These are phyloP conservation scores for Vicia faba DNA, from an alignment of 306 rosid genomes.

Conservation along the genomic window DNA sequence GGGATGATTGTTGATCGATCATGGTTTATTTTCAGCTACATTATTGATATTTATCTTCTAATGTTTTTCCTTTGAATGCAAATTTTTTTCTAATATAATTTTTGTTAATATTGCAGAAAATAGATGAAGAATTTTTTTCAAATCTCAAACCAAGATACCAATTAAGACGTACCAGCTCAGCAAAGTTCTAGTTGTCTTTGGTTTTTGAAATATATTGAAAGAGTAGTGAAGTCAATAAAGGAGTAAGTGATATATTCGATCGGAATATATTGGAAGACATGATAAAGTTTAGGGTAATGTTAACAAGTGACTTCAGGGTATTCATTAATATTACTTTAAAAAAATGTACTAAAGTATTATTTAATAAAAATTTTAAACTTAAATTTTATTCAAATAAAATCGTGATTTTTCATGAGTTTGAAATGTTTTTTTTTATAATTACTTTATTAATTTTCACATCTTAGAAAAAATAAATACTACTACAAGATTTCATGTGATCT, in stretches of 20 bases:
- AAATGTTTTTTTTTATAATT: background rate
- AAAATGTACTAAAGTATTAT: too few species aligned
- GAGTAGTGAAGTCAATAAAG: too few species aligned
- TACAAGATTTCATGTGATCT: background rate
- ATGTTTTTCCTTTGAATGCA: background rate
- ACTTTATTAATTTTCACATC: background rate
- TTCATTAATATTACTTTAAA: too few species aligned
- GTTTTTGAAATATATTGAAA: background rate
- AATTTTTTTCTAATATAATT: background rate
- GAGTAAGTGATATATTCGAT: too few species aligned
- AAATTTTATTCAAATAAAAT: background rate
- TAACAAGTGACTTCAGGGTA: too few species aligned
- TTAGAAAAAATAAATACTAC: background rate
- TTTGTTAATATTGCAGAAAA: conserved; percentile 47
- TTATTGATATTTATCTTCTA: background rate
- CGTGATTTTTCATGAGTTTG: background rate
- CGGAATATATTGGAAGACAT: too few species aligned
- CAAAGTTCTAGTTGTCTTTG: conserved; percentile 32
- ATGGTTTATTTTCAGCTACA: background rate
- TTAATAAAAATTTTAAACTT: too few species aligned
- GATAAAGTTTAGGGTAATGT: too few species aligned
- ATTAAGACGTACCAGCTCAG: conserved; percentile 43
- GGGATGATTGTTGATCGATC: background rate
- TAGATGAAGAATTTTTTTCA: conserved; percentile 35
- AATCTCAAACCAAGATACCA: conserved; percentile 37